Conservation (phyloP, 257 asterid genomes). For the Lantana camara region DNA sequence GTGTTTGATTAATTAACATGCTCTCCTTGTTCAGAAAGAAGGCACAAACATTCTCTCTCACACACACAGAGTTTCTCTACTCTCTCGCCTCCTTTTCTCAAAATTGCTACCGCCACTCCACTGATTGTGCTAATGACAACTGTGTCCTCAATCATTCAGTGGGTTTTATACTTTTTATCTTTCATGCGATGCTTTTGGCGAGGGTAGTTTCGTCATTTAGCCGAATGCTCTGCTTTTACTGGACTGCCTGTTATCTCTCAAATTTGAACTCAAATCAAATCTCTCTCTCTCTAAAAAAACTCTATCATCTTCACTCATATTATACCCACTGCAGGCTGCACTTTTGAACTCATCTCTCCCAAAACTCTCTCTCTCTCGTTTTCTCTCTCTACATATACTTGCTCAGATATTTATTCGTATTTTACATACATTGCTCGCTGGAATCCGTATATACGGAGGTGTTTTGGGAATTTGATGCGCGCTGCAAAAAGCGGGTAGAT, state of each 20-base stretch:
- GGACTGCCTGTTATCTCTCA: no score
- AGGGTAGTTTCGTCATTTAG: slow-evolving; percentile 29
- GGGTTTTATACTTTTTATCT: neutral
- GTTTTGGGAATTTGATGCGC: slow-evolving; percentile 45
- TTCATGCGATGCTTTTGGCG: neutral
- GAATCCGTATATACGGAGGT: slow-evolving; percentile 15
- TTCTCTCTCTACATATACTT: slow-evolving; percentile 23
- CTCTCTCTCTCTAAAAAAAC: slow-evolving; percentile 31
- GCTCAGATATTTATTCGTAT: slow-evolving; percentile 14
- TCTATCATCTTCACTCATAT: slow-evolving; percentile 46
- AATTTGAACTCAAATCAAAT: slow-evolving; percentile 41
- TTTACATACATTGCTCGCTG: slow-evolving; percentile 26
- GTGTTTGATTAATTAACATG: neutral
- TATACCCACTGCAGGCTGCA: slow-evolving; percentile 38
- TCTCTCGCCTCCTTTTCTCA: neutral
- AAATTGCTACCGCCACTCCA: slow-evolving; percentile 35
- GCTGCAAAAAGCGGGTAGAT: slow-evolving; percentile 48
- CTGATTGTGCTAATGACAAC: slow-evolving; percentile 1
- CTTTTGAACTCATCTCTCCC: slow-evolving; percentile 35
- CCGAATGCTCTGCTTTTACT: neutral
- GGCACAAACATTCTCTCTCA: neutral
- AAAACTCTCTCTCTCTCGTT: slow-evolving; percentile 19
- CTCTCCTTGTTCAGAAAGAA: neutral
- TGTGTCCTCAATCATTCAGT: slow-evolving; percentile 7
- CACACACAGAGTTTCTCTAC: neutral